Percentiles rank a stretch among this genome's conserved stretches.
Conservation (phyloP, 192 early-diverging fungal species). For the Rhizoclosmatium globosum region DNA sequence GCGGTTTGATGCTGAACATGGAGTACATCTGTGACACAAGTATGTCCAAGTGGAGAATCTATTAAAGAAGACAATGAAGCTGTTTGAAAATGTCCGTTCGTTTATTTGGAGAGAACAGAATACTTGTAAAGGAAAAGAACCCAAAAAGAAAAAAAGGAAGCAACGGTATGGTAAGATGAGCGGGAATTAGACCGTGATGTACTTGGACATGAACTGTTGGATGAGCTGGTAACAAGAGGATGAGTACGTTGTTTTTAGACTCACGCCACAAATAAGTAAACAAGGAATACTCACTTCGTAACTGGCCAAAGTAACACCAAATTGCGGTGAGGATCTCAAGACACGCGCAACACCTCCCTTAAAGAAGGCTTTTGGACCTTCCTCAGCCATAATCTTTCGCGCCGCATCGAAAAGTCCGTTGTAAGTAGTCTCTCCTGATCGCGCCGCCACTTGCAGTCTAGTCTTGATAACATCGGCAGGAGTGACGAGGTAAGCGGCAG, state of each 20-base stretch:
- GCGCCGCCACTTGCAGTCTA: conserved; percentile 92
- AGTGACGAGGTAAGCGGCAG: conserved; percentile 96
- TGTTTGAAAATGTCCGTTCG: no score
- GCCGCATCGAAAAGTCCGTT: conserved; percentile 86
- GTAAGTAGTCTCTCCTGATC: conserved; percentile 87
- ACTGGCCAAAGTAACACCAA: conserved; percentile 93
- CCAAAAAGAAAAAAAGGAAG: no score
- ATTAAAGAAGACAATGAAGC: no score
- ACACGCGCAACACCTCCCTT: conserved; percentile 95
- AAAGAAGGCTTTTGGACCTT: conserved; percentile 95
- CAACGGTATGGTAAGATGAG: no score
- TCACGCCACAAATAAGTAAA: conserved; percentile 13
- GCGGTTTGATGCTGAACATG: conserved; percentile 33
- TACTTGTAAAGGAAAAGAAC: no score
- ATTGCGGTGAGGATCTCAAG: conserved; percentile 93
- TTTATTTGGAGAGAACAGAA: no score
- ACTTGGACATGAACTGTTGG: conserved; percentile 34
- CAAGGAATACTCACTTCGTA: conserved; percentile 70
- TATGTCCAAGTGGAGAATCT: no score
- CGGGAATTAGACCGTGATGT: conserved; percentile 27
- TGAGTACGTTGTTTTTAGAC: neutral
- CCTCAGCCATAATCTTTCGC: conserved; percentile 86
- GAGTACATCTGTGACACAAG: neutral
- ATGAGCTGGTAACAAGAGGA: conserved; percentile 19
- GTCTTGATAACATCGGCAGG: conserved; percentile 99